These are phyloP conservation scores for Entomortierella chlamydospora DNA, from an alignment of 192 early-diverging fungal genomes.

Conservation along the genomic window DNA sequence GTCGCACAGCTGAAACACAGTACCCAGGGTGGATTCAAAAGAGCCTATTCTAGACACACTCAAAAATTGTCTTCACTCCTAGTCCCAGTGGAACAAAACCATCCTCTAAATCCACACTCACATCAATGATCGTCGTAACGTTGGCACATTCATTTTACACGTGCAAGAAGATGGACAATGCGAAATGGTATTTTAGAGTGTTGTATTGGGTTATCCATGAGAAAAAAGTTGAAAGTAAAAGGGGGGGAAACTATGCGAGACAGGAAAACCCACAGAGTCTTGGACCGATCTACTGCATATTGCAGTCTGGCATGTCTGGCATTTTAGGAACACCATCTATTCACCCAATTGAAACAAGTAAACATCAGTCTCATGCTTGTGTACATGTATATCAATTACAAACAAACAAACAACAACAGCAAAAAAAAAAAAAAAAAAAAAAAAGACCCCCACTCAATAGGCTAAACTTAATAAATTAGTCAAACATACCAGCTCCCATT, in stretches of 20 bases:
- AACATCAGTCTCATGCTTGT: neutral
- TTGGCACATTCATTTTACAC: neutral
- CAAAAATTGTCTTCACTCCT: no score
- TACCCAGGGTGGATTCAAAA: no score
- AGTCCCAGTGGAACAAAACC: no score
- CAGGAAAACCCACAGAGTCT: neutral
- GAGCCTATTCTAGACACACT: no score
- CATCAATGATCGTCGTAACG: neutral
- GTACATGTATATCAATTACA: neutral
- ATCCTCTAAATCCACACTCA: no score
- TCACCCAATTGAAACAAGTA: neutral
- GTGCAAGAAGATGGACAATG: neutral
- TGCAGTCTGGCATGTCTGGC: constrained; percentile 66
- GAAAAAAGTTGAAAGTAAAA: neutral
- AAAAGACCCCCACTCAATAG: neutral
- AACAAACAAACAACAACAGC: no score
- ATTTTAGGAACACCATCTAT: constrained; percentile 64
- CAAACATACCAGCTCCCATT: constrained; percentile 65
- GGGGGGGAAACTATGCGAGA: neutral
- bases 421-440: no score
- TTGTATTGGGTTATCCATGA: neutral
- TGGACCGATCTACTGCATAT: constrained; percentile 46
- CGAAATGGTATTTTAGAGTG: neutral
- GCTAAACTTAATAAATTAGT: neutral
- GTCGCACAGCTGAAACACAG: no score